A percentile compares a stretch with the other conserved stretches of the same genome.
phyloP scores from a whole-genome alignment of 805 yeast species.

The Candida caryicola region DNA sequence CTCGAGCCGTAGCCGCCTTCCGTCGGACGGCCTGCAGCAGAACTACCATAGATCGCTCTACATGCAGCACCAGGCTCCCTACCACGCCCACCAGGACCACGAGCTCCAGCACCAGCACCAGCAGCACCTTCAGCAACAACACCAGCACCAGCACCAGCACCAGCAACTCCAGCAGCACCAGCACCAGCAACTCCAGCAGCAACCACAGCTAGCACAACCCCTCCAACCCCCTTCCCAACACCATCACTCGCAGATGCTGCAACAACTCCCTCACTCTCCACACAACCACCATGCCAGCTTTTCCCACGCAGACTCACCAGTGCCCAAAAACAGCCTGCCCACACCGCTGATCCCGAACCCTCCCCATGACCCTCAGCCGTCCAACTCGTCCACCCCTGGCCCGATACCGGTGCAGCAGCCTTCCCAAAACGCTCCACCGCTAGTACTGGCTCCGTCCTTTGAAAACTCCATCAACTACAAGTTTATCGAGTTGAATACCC shows the following conservation, averaged over 20 bases:
- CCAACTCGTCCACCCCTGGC: background rate
- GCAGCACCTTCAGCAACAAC: conserved; percentile 14
- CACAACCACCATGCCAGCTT: no score
- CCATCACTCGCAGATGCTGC: conserved; percentile 4
- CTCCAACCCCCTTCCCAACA: conserved; percentile 3
- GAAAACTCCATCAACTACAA: conserved; percentile 21
- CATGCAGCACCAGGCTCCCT: conserved; percentile 9
- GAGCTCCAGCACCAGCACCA: conserved; percentile 11
- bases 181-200: conserved; percentile 13
- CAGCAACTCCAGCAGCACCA: conserved; percentile 12
- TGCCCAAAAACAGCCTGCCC: background rate
- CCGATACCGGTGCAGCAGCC: conserved; percentile 2
- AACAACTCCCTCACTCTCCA: conserved; percentile 1
- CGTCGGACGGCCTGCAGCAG: conserved; percentile 6
- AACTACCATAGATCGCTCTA: conserved; percentile 17
- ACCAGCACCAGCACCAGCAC: conserved; percentile 10
- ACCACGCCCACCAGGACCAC: background rate
- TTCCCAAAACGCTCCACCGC: conserved; percentile 9
- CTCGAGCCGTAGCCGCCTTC: background rate
- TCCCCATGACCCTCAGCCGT: background rate
- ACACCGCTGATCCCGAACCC: background rate
- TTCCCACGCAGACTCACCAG: no score
- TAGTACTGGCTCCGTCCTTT: conserved; percentile 12
- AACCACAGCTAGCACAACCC: conserved; percentile 4
- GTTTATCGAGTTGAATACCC: conserved; percentile 38